Percentiles rank a stretch among this genome's conserved stretches.
Evolutionary conservation across 2,329 filamentous ascomycete genomes (phyloP).

Genomic region (Aspergillus sp.): DNA sequence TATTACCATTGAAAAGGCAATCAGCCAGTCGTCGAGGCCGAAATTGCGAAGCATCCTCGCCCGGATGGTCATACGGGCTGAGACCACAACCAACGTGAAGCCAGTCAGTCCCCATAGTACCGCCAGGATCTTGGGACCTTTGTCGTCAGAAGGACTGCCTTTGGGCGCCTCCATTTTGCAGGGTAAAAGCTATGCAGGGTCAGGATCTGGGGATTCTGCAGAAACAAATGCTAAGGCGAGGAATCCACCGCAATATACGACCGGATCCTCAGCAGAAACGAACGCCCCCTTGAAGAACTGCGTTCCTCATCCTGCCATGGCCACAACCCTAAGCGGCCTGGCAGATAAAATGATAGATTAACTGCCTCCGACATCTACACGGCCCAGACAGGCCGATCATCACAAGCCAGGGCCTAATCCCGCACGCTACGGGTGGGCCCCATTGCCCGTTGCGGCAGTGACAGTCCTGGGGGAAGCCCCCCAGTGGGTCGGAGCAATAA

Average conservation of each 20-base stretch:
- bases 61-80: slow-evolving; percentile 36
- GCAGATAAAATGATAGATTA: background rate
- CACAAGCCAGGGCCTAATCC: background rate
- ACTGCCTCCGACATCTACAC: background rate
- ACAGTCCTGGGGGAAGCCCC: too few relatives aligned
- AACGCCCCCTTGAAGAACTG: background rate
- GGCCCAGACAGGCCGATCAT: background rate
- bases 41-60: slow-evolving; percentile 30
- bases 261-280: background rate
- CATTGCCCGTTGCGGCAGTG: background rate
- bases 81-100: slow-evolving; percentile 32
- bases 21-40: slow-evolving; percentile 42
- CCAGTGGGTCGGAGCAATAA: background rate
- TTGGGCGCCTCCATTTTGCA: background rate
- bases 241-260: background rate
- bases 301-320: background rate
- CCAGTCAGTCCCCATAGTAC: slow-evolving; percentile 32
- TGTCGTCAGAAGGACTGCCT: slow-evolving; percentile 25
- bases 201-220: too few relatives aligned
- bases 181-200: background rate
- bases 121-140: slow-evolving; percentile 37
- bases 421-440: background rate
- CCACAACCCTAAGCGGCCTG: too few relatives aligned
- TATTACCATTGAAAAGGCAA: slow-evolving; percentile 32
- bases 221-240: too few relatives aligned